A percentile compares a stretch with the other conserved stretches of the same genome.
phyloP scores from a whole-genome alignment of 2,329 filamentous ascomycete species.

The Fonsecaea multimorphosa region DNA sequence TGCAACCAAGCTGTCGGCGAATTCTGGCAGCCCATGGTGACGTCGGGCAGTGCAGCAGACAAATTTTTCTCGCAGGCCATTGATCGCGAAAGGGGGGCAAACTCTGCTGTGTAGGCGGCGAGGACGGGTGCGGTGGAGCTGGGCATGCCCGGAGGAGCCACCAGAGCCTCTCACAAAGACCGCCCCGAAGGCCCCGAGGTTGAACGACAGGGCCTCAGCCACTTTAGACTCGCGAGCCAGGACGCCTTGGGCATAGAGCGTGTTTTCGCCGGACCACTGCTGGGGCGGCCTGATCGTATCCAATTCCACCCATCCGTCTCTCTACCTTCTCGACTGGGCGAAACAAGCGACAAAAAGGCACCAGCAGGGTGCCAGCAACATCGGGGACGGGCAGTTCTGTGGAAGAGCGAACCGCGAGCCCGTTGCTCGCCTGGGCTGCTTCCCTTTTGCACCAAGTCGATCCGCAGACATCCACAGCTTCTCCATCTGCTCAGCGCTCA shows the following conservation, averaged over 20 bases:
- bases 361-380: too few relatives aligned
- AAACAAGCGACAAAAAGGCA: constrained; percentile 3
- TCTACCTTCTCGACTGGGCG: neutral
- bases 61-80: neutral
- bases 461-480: constrained; percentile 33
- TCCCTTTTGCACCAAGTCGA: constrained; percentile 18
- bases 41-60: constrained; percentile 6
- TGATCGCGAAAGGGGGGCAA: constrained; percentile 1
- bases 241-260: constrained; percentile 14
- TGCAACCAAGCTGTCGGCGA: neutral
- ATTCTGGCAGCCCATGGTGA: constrained; percentile 5
- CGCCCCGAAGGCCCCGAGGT: constrained; percentile 2
- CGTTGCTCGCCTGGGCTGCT: constrained; percentile 13
- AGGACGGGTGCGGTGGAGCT: neutral
- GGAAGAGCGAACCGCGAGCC: constrained; percentile 3
- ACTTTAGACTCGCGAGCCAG: constrained; percentile 4
- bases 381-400: constrained; percentile 5
- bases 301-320: constrained; percentile 5
- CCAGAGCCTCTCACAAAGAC: constrained; percentile 18
- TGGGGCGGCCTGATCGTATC: constrained; percentile 17
- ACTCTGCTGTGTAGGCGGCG: neutral
- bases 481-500: constrained; percentile 31
- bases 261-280: too few relatives aligned
- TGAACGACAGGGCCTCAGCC: constrained; percentile 12
- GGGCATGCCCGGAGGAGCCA: neutral